Evolutionary conservation across 2,329 filamentous ascomycete species (phyloP), one percentile per base, ranked within the genome.

Genomic region (Xylaria polymorpha): DNA sequence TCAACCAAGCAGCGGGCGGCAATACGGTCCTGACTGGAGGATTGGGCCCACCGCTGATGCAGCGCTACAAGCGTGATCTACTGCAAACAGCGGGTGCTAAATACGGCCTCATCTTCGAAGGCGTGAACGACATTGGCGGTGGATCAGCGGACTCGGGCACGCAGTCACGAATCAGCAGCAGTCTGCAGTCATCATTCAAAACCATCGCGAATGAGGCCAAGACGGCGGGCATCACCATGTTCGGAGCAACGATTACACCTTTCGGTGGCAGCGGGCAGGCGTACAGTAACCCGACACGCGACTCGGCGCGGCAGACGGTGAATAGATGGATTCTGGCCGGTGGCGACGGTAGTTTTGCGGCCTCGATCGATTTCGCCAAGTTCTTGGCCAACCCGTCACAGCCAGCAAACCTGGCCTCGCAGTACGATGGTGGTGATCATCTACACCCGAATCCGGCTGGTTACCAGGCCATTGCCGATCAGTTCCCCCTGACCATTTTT

Each of bases 1-100:
- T 85, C 71, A 92, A 92, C 80, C 87, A 91, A 78, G 90, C 89
- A 1, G 90, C 90, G 0, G 90, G 90, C 53, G 90, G 90, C n/a
- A 92, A 92, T 77, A 81, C 88, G 0, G 84, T 92, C 1, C 83
- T 92, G 0, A 79, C 80, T 10, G 88, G 90, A 61, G 87, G 90
- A 0, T 82, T 91, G 0, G 90, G 90, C 0, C 90, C 90, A 2
- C 88, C 86, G 44, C 84, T 87, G 0, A 79, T 91, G 39, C 81
- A 84, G 48, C 86, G 90, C 4, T 85, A 91, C 70, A 85, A 90
- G 75, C 85, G 90, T n/a, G 90, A 92, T 75, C 85, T 90, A 1
- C 82, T 92, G 1, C 77, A 85, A 0, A 86, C 88, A 39, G 82
- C 85, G 0, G 86, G 86, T 4, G 85, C 89, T 2, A 82, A 83